These are phyloP conservation scores for Phytophthora vignae DNA, from an alignment of 352 stramenopile species.

Conservation along the genomic window DNA sequence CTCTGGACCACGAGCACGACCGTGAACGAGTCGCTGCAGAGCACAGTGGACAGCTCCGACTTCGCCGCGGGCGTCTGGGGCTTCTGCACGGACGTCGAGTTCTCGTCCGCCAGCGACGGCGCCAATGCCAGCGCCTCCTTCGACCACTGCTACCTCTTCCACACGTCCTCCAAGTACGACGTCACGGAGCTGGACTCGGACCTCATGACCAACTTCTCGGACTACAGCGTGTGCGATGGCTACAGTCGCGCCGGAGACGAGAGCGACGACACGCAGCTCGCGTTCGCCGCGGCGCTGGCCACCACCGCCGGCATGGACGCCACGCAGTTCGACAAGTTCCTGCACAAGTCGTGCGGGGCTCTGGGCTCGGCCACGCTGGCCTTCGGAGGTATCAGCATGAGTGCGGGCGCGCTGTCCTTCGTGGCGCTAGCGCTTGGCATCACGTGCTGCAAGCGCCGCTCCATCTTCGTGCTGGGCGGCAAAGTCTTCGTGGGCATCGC, in stretches of 20 bases:
- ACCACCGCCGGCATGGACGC: conserved; percentile 56
- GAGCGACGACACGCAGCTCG: conserved; percentile 35
- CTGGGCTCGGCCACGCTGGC: conserved; percentile 55
- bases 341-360: conserved; percentile 63
- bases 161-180: conserved; percentile 67
- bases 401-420: conserved; percentile 52
- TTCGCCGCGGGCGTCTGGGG: conserved; percentile 73
- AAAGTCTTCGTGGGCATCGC: conserved; percentile 57
- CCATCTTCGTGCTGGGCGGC: conserved; percentile 55
- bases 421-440: conserved; percentile 62
- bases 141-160: conserved; percentile 80
- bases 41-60: conserved; percentile 47
- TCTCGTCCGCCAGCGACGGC: conserved; percentile 34
- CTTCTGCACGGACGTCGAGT: conserved; percentile 68
- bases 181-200: conserved; percentile 42
- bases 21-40: conserved; percentile 48
- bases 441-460: conserved; percentile 80
- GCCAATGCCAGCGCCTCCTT: conserved; percentile 48
- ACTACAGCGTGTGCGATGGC: conserved; percentile 65
- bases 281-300: conserved; percentile 47
- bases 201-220: conserved; percentile 56
- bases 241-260: conserved; percentile 46
- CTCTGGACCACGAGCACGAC: conserved; percentile 70
- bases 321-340: conserved; percentile 64
- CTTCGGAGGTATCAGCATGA: conserved; percentile 56